These are phyloP conservation scores for Coemansia sp. DNA, from an alignment of 192 early-diverging fungal genomes.

Conservation along the genomic window DNA sequence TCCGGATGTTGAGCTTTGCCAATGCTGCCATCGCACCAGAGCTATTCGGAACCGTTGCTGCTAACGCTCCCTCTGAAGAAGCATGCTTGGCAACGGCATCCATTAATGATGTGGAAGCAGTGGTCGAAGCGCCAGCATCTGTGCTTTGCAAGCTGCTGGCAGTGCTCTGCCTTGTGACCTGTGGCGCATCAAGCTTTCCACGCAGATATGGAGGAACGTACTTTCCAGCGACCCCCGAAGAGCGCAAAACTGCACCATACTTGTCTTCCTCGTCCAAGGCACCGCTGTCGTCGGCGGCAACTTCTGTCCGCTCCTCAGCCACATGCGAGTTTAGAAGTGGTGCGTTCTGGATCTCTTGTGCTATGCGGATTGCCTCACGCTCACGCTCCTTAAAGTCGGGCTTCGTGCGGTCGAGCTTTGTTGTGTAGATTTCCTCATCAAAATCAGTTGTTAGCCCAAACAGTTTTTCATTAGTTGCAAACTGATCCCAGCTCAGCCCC, in stretches of 20 bases:
- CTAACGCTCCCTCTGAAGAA: not conserved
- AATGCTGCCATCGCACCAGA: constrained; percentile 41
- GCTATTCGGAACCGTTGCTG: constrained; percentile 12
- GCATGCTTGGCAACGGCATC: not conserved
- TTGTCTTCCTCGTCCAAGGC: constrained; percentile 88
- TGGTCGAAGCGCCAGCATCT: not conserved
- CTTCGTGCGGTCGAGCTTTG: constrained; percentile 78
- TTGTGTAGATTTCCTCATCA: constrained; percentile 96
- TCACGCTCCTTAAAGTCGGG: constrained; percentile 87
- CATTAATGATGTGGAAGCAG: not conserved
- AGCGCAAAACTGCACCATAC: constrained; percentile 78
- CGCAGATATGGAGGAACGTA: constrained; percentile 86
- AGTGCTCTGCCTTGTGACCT: not conserved
- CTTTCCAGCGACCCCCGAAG: constrained; percentile 66
- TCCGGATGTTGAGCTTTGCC: constrained; percentile 54
- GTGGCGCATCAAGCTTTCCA: constrained; percentile 33
- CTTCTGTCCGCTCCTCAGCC: constrained; percentile 83
- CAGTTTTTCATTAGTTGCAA: constrained; percentile 86
- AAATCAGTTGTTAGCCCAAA: constrained; percentile 97
- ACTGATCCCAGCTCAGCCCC: constrained; percentile 86
- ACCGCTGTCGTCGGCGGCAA: constrained; percentile 57
- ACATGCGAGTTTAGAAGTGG: constrained; percentile 79
- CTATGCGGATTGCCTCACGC: constrained; percentile 80
- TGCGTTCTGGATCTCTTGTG: constrained; percentile 84
- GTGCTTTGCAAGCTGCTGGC: not conserved